Evolutionary conservation across 2,329 filamentous ascomycete species (phyloP).

Genomic region (Aspergillus caelatus): DNA sequence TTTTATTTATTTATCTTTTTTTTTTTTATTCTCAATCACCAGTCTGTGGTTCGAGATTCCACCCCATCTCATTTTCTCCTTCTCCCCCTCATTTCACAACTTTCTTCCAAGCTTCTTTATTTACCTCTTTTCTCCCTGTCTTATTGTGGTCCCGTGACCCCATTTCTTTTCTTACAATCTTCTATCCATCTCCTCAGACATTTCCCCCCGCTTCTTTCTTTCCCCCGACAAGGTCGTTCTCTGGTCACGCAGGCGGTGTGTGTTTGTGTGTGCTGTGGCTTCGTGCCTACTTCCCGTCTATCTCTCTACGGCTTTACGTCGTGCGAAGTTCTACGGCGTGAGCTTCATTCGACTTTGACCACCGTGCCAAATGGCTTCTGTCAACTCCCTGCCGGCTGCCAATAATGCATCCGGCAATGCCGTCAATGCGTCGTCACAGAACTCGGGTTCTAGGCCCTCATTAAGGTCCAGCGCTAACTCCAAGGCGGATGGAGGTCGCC

Average conservation of each 20-base stretch:
- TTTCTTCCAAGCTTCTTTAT: slow-evolving; percentile 8
- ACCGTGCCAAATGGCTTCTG: slow-evolving; percentile 44
- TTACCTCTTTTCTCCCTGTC: background rate
- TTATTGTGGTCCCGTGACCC: slow-evolving; percentile 7
- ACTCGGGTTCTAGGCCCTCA: slow-evolving; percentile 44
- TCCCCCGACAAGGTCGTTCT: slow-evolving; percentile 13
- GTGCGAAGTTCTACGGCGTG: slow-evolving; percentile 39
- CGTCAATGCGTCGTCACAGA: slow-evolving; percentile 40
- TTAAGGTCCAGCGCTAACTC: slow-evolving; percentile 54
- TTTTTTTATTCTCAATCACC: background rate
- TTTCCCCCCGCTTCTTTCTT: slow-evolving; percentile 14
- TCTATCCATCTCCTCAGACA: slow-evolving; percentile 5
- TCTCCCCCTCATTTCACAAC: slow-evolving; percentile 11
- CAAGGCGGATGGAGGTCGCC: slow-evolving; percentile 58
- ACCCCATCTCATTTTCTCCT: slow-evolving; percentile 8
- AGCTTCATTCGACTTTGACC: slow-evolving; percentile 31
- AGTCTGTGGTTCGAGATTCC: background rate
- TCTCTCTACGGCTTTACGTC: slow-evolving; percentile 34
- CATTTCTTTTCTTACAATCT: background rate
- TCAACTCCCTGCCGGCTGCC: slow-evolving; percentile 40
- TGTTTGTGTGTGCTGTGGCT: slow-evolving; percentile 34
- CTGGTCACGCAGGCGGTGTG: slow-evolving; percentile 44
- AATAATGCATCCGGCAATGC: slow-evolving; percentile 43
- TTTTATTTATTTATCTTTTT: background rate
- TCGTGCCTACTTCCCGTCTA: slow-evolving; percentile 28